Percentiles rank a stretch among this genome's conserved stretches.
Evolutionary conservation across 2,329 filamentous ascomycete genomes (phyloP).

Genomic region (Neobulgaria alba): DNA sequence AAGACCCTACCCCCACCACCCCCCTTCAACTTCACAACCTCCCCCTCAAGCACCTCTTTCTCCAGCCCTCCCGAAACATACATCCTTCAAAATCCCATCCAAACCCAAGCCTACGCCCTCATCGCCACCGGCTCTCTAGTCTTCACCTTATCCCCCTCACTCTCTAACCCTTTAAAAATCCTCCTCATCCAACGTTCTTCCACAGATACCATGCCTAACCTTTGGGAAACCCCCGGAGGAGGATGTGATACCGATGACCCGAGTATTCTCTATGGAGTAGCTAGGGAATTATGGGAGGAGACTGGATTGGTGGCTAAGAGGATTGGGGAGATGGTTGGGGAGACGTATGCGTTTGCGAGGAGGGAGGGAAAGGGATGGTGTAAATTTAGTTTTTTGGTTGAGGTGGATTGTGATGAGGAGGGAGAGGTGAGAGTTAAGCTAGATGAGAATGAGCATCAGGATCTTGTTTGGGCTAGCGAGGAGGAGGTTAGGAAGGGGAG

Average conservation of each 20-base stretch:
- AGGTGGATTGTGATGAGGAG: constrained; percentile 1
- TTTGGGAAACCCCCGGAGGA: constrained; percentile 44
- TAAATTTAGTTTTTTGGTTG: constrained; percentile 13
- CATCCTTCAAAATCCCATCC: too few relatives aligned
- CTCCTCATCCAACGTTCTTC: constrained; percentile 10
- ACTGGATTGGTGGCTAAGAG: constrained; percentile 30
- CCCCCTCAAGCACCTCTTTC: too few relatives aligned
- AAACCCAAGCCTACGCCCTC: too few relatives aligned
- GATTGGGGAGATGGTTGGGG: constrained; percentile 2
- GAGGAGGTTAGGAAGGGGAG: constrained; percentile 2
- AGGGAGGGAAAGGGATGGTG: constrained; percentile 1
- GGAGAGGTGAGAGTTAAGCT: constrained; percentile 4
- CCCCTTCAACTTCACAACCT: too few relatives aligned
- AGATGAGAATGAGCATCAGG: constrained; percentile 9
- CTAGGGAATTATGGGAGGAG: constrained; percentile 42
- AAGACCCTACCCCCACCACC: too few relatives aligned
- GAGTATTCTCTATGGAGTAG: constrained; percentile 36
- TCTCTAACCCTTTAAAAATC: too few relatives aligned
- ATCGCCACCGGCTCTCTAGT: too few relatives aligned
- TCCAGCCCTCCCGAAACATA: too few relatives aligned
- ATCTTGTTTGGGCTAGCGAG: constrained; percentile 6
- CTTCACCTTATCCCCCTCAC: too few relatives aligned
- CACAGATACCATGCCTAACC: constrained; percentile 26
- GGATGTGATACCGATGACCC: constrained; percentile 35
- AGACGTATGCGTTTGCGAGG: background rate